A percentile compares a stretch with the other conserved stretches of the same genome.
phyloP scores from a whole-genome alignment of 768 basidiomycete species.

The Mycena pura region DNA sequence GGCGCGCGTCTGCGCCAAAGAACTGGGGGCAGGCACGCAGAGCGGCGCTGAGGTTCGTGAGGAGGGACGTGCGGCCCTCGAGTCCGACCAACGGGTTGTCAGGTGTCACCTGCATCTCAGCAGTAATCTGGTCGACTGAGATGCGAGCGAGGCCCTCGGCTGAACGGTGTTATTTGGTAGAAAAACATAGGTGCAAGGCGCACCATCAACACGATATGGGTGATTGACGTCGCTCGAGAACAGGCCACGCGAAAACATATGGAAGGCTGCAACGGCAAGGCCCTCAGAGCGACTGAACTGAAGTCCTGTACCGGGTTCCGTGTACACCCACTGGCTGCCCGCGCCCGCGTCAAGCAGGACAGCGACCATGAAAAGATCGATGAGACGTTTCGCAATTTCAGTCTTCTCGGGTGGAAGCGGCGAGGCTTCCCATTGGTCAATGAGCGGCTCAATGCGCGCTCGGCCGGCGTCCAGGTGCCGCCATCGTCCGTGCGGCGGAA shows the following conservation, averaged over 20 bases:
- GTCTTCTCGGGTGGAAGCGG: conserved; percentile 50
- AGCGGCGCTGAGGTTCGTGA: conserved; percentile 76
- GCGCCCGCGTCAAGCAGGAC: conserved; percentile 96
- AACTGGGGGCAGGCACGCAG: conserved; percentile 67
- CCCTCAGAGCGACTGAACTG: conserved; percentile 78
- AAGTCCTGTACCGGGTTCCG: conserved; percentile 60
- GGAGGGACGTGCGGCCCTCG: conserved; percentile 81
- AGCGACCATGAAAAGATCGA: conserved; percentile 91
- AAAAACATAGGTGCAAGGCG: conserved; percentile 32
- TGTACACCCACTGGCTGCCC: conserved; percentile 81
- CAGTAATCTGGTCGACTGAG: conserved; percentile 61
- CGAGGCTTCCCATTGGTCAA: conserved; percentile 59
- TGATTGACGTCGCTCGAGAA: conserved; percentile 74
- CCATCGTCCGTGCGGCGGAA: conserved; percentile 90
- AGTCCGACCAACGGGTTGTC: conserved; percentile 90
- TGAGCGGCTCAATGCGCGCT: conserved; percentile 66
- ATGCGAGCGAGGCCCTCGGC: conserved; percentile 75
- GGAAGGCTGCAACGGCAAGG: conserved; percentile 85
- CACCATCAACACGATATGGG: conserved; percentile 83
- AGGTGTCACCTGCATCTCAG: conserved; percentile 80
- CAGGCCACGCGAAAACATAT: conserved; percentile 86
- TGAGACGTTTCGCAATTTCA: conserved; percentile 73
- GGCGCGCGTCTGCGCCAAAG: conserved; percentile 78
- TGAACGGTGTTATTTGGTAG: conserved; percentile 36
- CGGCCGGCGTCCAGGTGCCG: conserved; percentile 79